Conservation (phyloP, 768 basidiomycete genomes). For the Vararia minispora region DNA sequence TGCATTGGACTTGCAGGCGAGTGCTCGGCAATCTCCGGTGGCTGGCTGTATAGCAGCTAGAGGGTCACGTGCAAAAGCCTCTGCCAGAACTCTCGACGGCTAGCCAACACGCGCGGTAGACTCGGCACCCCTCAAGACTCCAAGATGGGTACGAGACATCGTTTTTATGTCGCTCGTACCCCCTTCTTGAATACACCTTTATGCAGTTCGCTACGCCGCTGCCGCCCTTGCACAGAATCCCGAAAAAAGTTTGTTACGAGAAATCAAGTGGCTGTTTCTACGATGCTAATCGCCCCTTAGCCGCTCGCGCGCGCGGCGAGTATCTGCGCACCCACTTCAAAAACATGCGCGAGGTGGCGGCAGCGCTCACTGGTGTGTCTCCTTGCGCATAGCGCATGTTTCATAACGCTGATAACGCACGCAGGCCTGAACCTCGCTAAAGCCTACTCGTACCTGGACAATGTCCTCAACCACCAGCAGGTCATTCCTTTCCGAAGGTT, state of each 20-base stretch:
- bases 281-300: constrained; percentile 27
- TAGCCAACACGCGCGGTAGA: too few species aligned
- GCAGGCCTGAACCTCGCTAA: constrained; percentile 89
- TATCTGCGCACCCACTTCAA: constrained; percentile 99
- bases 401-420: constrained; percentile 6
- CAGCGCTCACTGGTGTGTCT: constrained; percentile 73
- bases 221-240: constrained; percentile 82
- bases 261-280: constrained; percentile 8
- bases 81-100: too few species aligned
- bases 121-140: constrained; percentile 24
- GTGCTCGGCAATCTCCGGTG: too few species aligned
- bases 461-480: constrained; percentile 95
- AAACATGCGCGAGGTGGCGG: constrained; percentile 99
- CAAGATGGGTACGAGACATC: constrained; percentile 26
- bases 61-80: too few species aligned
- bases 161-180: neutral
- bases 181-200: constrained; percentile 9
- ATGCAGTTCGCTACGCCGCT: constrained; percentile 85
- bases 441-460: constrained; percentile 88
- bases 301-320: constrained; percentile 87
- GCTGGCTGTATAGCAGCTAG: too few species aligned
- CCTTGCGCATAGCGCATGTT: neutral
- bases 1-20: too few species aligned
- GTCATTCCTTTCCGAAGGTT: constrained; percentile 95
- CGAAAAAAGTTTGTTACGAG: constrained; percentile 71